A percentile compares a stretch with the other conserved stretches of the same genome.
Evolutionary conservation across 2,329 filamentous ascomycete species (phyloP).

Genomic region (Fusarium metavorans): DNA sequence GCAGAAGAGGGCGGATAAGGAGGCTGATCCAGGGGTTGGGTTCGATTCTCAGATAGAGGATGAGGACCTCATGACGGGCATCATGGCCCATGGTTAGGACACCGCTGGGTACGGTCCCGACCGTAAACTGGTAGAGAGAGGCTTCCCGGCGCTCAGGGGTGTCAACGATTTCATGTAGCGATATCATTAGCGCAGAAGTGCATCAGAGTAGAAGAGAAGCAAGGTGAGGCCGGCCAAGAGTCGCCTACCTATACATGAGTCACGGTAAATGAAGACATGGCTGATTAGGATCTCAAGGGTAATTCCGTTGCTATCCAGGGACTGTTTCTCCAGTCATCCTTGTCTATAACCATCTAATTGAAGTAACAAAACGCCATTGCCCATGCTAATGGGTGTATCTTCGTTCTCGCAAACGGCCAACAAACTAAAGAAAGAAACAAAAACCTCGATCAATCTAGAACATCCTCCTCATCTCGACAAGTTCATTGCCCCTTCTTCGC

Average conservation of each 20-base stretch:
- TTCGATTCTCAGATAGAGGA: constrained; percentile 66
- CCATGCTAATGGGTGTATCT: not conserved
- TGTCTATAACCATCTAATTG: not conserved
- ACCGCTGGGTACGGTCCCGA: not conserved
- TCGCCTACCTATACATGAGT: constrained; percentile 8
- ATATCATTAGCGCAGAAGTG: not conserved
- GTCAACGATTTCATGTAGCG: not conserved
- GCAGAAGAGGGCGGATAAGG: constrained; percentile 60
- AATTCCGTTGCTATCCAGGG: not conserved
- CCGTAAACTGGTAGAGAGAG: not conserved
- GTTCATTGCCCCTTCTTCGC: not conserved
- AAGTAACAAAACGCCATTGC: not conserved
- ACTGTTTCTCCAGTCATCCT: not conserved
- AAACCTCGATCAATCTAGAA: not conserved
- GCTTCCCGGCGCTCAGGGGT: not conserved
- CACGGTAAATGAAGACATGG: constrained; percentile 22
- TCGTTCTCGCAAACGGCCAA: not conserved
- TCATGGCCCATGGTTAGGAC: constrained; percentile 40
- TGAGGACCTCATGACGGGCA: constrained; percentile 71
- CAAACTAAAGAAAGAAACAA: not conserved
- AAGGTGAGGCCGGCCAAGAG: not conserved
- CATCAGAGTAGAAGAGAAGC: not conserved
- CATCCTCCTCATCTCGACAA: not conserved
- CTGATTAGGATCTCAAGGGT: not conserved
- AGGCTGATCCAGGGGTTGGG: constrained; percentile 50